Percentiles rank a stretch among this genome's conserved stretches.
phyloP scores from a whole-genome alignment of 129 eudicot species.

The Glebionis coronaria region DNA sequence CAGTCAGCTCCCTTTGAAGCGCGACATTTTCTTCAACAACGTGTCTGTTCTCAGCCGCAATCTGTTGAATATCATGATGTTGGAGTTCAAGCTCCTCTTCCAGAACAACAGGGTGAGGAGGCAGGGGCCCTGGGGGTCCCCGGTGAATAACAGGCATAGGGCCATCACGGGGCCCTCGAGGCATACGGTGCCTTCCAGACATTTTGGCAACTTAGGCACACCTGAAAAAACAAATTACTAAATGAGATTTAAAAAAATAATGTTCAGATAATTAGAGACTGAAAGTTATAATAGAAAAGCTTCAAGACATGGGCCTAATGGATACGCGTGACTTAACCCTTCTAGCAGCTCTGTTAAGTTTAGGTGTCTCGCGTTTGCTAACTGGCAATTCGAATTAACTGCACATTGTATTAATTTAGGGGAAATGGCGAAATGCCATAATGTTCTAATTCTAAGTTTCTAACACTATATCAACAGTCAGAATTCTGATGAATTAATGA shows the following conservation, averaged over 20 bases:
- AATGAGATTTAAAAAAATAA: neutral
- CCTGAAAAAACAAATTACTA: neutral
- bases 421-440: no score
- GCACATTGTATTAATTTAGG: no score
- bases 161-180: conserved; percentile 49
- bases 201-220: conserved; percentile 30
- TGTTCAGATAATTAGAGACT: no score
- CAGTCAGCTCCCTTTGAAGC: conserved; percentile 70
- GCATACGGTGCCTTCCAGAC: conserved; percentile 79
- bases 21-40: conserved; percentile 67
- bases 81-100: conserved; percentile 88
- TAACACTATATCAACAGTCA: no score
- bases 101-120: conserved; percentile 61
- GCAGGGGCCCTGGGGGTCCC: conserved; percentile 51
- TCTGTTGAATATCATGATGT: conserved; percentile 69
- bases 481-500: no score
- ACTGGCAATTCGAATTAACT: no score
- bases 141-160: conserved; percentile 47
- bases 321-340: no score
- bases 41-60: conserved; percentile 61
- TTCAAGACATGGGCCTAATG: no score
- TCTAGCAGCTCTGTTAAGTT: no score
- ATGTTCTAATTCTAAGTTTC: no score
- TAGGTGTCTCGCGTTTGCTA: no score
- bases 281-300: no score